Evolutionary conservation across 441 rosid genomes (phyloP), one percentile per base, ranked within the genome.

Genomic region (Croton laevigatus): DNA sequence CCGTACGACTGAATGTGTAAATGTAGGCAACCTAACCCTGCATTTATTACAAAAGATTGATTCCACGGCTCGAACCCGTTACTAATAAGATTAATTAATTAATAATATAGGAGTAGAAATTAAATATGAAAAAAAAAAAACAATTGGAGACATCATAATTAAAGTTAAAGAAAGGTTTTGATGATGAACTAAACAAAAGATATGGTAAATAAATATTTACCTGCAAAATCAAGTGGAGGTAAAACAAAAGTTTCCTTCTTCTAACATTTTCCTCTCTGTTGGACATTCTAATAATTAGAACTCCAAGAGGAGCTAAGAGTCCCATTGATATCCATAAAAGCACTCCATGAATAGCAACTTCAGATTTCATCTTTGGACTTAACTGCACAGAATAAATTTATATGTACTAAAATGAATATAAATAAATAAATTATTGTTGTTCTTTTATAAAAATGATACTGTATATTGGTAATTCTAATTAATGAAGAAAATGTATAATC

Each of bases 291-390:
- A 88, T 81, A 34, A 81, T 77, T 34, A 94, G 82, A 63, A 94
- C 87, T 54, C 92, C 98, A 66, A 86, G 34, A 75, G 98, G 98
- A 88, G 83, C 79, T 40, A 94, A 82, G 65, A 94, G 73, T 12
- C 98, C 98, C 87, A 94, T 77, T 5, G 98, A 94, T 65, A 74
- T 80, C 98, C 98, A 94, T 20, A 86, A 81, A 60, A 94, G 91
- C 68, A 91, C 51, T 13, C 98, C 98, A 79, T 94, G 98, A 59
- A 90, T 70, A 20, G 82, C 74, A 45, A 91, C 81, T n/a, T 82
- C 83, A 22, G 77, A 79, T 78, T 71, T 65, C 85, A 82, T 79
- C 80, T 87, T 82, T 51, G 83, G 70, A 81, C 84, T 81, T 76
- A 75, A 27, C 87, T 84, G 84, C 82, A 75, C 7, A 66, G 6